Conservation (phyloP, 2,329 filamentous ascomycete genomes). For the Xylariaceae sp. region DNA sequence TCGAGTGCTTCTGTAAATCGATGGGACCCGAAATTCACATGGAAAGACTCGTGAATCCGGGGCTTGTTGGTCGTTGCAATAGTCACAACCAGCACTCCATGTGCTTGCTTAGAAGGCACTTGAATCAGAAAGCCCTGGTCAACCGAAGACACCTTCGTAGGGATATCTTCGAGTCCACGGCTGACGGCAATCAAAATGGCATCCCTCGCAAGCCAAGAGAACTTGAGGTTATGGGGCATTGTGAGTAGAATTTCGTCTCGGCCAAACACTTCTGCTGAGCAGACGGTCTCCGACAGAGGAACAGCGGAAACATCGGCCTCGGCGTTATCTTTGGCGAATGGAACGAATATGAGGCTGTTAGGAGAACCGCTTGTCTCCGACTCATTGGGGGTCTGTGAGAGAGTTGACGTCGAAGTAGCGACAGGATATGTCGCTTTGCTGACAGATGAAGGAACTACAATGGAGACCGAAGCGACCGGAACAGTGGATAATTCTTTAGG, state of each 20-base stretch:
- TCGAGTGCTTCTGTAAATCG: conserved; percentile 42
- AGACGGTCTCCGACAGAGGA: conserved; percentile 35
- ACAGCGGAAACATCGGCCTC: conserved; percentile 23
- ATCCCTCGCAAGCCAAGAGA: conserved; percentile 50
- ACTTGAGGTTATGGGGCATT: conserved; percentile 47
- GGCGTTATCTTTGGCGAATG: conserved; percentile 38
- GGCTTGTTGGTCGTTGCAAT: conserved; percentile 55
- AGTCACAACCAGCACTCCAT: conserved; percentile 53
- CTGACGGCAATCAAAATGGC: conserved; percentile 53
- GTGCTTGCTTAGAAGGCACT: conserved; percentile 49
- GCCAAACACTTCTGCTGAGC: conserved; percentile 42
- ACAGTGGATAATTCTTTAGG: conserved; percentile 29
- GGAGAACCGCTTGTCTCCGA: conserved; percentile 31
- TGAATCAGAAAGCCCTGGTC: conserved; percentile 50
- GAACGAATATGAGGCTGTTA: conserved; percentile 37
- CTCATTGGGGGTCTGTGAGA: conserved; percentile 31
- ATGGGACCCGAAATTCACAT: conserved; percentile 53
- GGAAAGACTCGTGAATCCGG: conserved; percentile 56
- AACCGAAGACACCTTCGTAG: conserved; percentile 43
- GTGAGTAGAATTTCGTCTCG: conserved; percentile 50
- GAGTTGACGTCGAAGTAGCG: conserved; percentile 26
- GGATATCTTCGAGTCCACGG: conserved; percentile 43
- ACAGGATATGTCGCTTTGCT: conserved; percentile 24
- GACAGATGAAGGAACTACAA: conserved; percentile 22
- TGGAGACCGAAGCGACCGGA: conserved; percentile 31